Evolutionary conservation across 495 filamentous ascomycete genomes (phyloP).

Genomic region (Paragyromitra xinjiangensis): DNA sequence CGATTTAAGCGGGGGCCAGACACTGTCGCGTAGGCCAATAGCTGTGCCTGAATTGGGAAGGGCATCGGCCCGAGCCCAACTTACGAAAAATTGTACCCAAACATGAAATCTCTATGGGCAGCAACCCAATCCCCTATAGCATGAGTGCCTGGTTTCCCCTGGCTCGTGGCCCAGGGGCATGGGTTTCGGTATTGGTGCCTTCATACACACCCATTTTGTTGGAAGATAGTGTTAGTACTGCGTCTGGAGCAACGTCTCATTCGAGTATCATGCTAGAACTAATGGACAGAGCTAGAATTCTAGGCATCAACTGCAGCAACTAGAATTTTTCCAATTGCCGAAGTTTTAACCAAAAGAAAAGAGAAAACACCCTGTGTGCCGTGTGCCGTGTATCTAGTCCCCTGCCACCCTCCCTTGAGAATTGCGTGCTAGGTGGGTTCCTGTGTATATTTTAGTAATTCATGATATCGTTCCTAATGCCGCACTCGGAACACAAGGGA

Average conservation of each 20-base stretch:
- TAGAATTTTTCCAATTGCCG: background rate
- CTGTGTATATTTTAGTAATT: background rate
- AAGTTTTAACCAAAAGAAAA: background rate
- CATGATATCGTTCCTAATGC: background rate
- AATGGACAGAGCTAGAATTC: background rate
- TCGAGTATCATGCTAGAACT: background rate
- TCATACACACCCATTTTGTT: background rate
- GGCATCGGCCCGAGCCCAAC: background rate
- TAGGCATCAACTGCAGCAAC: background rate
- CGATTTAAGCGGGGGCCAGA: background rate
- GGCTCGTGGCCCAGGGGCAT: background rate
- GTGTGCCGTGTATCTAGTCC: background rate
- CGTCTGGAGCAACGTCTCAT: background rate
- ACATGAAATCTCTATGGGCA: background rate
- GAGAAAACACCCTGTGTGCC: background rate
- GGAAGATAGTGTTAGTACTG: background rate
- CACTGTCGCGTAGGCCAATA: background rate
- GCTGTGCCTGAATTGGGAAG: background rate
- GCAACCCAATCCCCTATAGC: background rate
- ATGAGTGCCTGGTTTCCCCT: background rate
- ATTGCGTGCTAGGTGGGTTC: background rate
- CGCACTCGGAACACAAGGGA: background rate
- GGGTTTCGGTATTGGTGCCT: background rate
- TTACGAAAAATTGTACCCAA: background rate
- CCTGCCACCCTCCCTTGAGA: background rate